Evolutionary conservation across 1,284 basidiomycete genomes (phyloP).

Genomic region (Rhodotorula sp.): DNA sequence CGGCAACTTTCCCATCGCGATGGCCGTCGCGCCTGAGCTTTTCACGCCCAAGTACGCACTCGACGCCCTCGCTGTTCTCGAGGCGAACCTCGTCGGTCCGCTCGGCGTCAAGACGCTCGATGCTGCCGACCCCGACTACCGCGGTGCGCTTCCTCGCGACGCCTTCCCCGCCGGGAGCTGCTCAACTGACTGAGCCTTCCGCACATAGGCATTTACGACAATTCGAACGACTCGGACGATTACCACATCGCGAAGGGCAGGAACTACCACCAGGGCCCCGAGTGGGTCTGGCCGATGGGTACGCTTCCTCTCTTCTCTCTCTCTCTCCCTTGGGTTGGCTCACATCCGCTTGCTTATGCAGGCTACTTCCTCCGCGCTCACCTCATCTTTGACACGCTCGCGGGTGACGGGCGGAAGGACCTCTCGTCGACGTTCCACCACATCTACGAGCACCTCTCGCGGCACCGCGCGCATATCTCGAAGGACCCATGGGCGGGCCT

Average conservation of each 20-base stretch:
- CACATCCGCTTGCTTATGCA: conserved; percentile 67
- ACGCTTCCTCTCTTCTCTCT: conserved; percentile 52
- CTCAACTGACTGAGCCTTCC: too few species aligned
- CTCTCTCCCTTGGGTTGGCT: conserved; percentile 71
- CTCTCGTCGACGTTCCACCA: conserved; percentile 71
- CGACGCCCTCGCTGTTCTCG: conserved; percentile 71
- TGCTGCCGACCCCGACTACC: conserved; percentile 78
- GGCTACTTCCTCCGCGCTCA: conserved; percentile 95
- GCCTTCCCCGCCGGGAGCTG: too few species aligned
- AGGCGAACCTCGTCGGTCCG: conserved; percentile 73
- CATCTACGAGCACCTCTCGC: conserved; percentile 70
- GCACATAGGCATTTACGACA: conserved; percentile 73
- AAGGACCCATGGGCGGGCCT: conserved; percentile 84
- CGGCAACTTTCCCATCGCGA: conserved; percentile 66
- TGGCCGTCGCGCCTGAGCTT: conserved; percentile 94
- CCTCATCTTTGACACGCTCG: conserved; percentile 73
- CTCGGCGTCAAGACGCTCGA: conserved; percentile 95
- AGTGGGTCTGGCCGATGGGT: conserved; percentile 49
- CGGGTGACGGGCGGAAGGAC: conserved; percentile 63
- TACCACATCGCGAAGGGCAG: conserved; percentile 80
- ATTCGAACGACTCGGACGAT: conserved; percentile 84
- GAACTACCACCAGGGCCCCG: conserved; percentile 66
- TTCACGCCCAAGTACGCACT: conserved; percentile 81
- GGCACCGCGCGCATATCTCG: conserved; percentile 70
- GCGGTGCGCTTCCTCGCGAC: conserved; percentile 16